Evolutionary conservation across 768 basidiomycete genomes (phyloP), one percentile per base, ranked within the genome.

Genomic region (Trichaptum fuscoviolaceum): DNA sequence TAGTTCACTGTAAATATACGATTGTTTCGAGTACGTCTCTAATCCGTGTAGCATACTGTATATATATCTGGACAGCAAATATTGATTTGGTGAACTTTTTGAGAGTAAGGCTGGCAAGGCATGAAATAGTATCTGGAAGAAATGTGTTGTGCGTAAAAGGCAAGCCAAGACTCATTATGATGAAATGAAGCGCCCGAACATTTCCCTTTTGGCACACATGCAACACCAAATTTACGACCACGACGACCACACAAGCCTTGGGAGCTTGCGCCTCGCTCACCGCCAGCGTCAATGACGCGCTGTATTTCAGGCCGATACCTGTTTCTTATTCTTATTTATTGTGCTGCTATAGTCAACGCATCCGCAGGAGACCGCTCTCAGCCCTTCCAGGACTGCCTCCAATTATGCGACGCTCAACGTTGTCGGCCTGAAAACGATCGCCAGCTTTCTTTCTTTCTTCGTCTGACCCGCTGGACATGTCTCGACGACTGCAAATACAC

Each of bases 401-500:
- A 75, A 26, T 69, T 71, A 23, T 89, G 89, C 74, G 67, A 71
- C 15, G 27, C 73, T 7, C 68, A 76, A 18, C 75, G 73, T 61
- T 89, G 88, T 72, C 70, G 75, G 62, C 68, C 80, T 9, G 73
- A 72, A 64, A 74, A 75, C n/a, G 64, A 69, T 4, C 42, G 20
- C 3, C 68, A 74, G 7, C 77, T 87, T 30, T 77, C 90, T 2
- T 70, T 87, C n/a, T 74, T 83, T 35, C 82, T 93, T 35, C 82
- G 84, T 34, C 71, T 92, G 66, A 90, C 91, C 27, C 80, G 85
- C n/a, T 99, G 96, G 96, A 86, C 91, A 35, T 97, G 95, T 77
- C 73, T 74, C 10, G 93, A 92, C 69, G 84, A 97, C 74, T 99
- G 96, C 82, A 87, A 87, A 74, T 99, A 99, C 74, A 75, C 73